phyloP scores from a whole-genome alignment of 1,284 basidiomycete species.

The Austroboletus olivaceoglutinosus region DNA sequence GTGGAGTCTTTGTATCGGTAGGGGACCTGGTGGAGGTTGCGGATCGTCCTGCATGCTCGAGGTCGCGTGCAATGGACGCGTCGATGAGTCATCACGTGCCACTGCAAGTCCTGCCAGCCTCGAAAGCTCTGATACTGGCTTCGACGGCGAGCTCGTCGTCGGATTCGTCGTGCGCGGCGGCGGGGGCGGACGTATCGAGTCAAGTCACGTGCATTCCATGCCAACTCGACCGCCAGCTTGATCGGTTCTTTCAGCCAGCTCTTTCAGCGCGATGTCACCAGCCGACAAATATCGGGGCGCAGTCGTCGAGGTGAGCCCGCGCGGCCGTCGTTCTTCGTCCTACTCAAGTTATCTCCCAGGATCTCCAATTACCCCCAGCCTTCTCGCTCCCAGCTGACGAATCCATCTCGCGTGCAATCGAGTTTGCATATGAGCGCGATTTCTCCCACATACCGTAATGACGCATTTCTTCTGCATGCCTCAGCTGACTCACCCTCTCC shows the following conservation, averaged over 20 bases:
- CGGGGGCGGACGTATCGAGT: background rate
- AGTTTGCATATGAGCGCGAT: slow-evolving; percentile 85
- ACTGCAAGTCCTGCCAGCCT: too few relatives aligned
- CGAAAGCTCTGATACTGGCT: too few relatives aligned
- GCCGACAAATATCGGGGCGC: slow-evolving; percentile 74
- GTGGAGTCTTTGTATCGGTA: slow-evolving; percentile 67
- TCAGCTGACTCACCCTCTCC: slow-evolving; percentile 7
- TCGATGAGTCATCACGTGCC: background rate
- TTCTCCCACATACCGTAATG: slow-evolving; percentile 87
- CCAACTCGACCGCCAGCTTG: background rate
- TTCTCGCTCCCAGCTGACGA: slow-evolving; percentile 78
- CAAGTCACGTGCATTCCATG: background rate
- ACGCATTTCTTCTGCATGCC: background rate
- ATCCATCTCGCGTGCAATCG: slow-evolving; percentile 70
- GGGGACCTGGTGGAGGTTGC: slow-evolving; percentile 32
- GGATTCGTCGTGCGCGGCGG: too few relatives aligned
- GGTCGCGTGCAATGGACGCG: background rate
- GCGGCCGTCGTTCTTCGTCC: background rate
- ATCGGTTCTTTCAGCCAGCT: slow-evolving; percentile 6
- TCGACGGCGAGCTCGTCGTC: too few relatives aligned
- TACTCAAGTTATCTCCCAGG: slow-evolving; percentile 45
- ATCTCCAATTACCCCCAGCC: slow-evolving; percentile 85
- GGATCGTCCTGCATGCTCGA: slow-evolving; percentile 13
- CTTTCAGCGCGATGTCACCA: slow-evolving; percentile 8
- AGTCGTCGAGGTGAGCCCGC: slow-evolving; percentile 68